Conservation (phyloP, 1,284 basidiomycete species). For the Malassezia vespertilionis region DNA sequence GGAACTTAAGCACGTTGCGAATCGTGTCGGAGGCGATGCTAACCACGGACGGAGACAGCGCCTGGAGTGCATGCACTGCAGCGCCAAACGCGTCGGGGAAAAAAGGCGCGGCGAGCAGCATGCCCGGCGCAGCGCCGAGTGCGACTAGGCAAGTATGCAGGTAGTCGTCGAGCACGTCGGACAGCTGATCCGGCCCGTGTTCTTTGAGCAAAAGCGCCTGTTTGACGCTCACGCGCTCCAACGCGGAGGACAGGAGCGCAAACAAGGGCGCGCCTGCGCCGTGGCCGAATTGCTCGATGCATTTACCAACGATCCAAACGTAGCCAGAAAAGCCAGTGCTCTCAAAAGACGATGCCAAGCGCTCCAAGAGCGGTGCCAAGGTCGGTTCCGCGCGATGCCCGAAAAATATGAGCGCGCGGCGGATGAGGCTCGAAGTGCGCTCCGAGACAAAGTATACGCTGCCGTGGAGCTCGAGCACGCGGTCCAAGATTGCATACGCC, state of each 20-base stretch:
- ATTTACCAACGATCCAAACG: conserved; percentile 85
- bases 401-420: conserved; percentile 75
- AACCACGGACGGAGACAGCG: conserved; percentile 58
- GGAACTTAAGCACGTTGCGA: conserved; percentile 60
- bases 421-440: conserved; percentile 71
- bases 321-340: conserved; percentile 73
- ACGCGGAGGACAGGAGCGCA: conserved; percentile 24
- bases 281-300: conserved; percentile 46
- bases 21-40: conserved; percentile 72
- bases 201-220: conserved; percentile 13
- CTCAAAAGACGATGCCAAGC: conserved; percentile 70
- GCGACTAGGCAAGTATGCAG: conserved; percentile 68
- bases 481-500: conserved; percentile 72
- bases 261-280: conserved; percentile 20
- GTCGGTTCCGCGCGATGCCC: conserved; percentile 59
- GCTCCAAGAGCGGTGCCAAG: conserved; percentile 60
- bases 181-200: conserved; percentile 5
- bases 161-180: conserved; percentile 79
- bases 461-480: conserved; percentile 69
- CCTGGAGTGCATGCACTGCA: conserved; percentile 26
- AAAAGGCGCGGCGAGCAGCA: conserved; percentile 54
- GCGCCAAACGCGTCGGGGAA: conserved; percentile 48
- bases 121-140: conserved; percentile 59
- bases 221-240: conserved; percentile 28
- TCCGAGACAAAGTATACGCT: conserved; percentile 69